Base-by-base conservation (phyloP, 768 basidiomycete genomes). In the Xerocomellus chrysenteron region DNA sequence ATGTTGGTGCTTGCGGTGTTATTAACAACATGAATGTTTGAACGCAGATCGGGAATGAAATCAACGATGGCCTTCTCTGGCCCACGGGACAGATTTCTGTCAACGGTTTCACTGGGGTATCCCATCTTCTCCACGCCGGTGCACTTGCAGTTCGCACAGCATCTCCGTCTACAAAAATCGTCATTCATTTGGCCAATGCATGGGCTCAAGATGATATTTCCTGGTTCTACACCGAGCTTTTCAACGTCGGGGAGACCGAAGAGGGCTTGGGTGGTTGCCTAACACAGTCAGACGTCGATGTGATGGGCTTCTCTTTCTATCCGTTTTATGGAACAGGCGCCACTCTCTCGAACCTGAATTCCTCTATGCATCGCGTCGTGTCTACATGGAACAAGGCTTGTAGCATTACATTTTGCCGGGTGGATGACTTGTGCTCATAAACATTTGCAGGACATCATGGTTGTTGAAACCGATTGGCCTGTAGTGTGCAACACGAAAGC, bases 81-180 rank as follows among this genome's bases (percentile, higher is more conserved):
- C 42, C 54, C 14, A 24, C 13, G 9, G 60, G 60, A 9, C 36
- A 0, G n/a, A 41, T 57, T 36, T 40, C 60, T 30, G 24, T 24
- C 50, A 57, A 52, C 8, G 60, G 42, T 45, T 57, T 62, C 43
- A 13, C 28, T 7, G 32, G 10, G 5, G 54, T 47, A 41, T 61
- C 55, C 9, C 17, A 74, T 57, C 65, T 78, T 35, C 70, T 78
- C 26, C 73, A 78, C 50, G 73, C 75, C 3, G 77, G 64, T 26
- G 61, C 51, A 41, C 39, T 55, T 26, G 62, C 57, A 13, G 54
- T 63, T 5, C 62, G 47, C 36, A 17, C 4, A 8, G 44, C 54
- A 26, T 56, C 50, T 39, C 50, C 57, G 4, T 46, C 36, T 24
- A 55, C 54, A 21, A 47, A 60, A 33, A 50, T 5, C 3, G 16